These are phyloP conservation scores for Taphrina confusa DNA, from an alignment of 1,139 yeast genomes.

Conservation along the genomic window DNA sequence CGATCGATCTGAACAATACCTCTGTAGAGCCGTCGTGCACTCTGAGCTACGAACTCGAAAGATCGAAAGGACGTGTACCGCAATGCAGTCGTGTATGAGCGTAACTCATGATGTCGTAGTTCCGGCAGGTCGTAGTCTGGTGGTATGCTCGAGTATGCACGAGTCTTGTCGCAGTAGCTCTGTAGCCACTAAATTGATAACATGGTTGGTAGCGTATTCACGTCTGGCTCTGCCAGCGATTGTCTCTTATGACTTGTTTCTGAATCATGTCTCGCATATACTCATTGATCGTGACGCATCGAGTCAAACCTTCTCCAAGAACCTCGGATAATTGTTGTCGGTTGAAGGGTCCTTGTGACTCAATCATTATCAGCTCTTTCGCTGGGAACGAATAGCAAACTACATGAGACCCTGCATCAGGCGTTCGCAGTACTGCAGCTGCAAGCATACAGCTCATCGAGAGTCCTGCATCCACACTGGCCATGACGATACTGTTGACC, in stretches of 20 bases:
- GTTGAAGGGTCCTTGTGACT: conserved; percentile 12
- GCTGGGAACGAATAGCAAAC: conserved; percentile 25
- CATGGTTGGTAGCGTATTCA: too few species aligned
- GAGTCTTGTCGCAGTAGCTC: too few species aligned
- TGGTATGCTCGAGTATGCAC: too few species aligned
- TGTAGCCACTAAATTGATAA: too few species aligned
- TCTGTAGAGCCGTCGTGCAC: too few species aligned
- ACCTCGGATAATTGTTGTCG: background rate
- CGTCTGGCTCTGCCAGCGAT: conserved; percentile 15
- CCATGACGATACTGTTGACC: conserved; percentile 69
- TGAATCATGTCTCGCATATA: conserved; percentile 1
- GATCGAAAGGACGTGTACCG: too few species aligned
- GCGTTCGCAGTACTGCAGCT: background rate
- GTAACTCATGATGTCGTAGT: too few species aligned
- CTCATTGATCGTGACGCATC: background rate
- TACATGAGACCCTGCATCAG: conserved; percentile 1
- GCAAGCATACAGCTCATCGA: conserved; percentile 52
- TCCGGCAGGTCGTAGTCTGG: too few species aligned
- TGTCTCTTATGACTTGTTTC: conserved; percentile 1
- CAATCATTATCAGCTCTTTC: conserved; percentile 19
- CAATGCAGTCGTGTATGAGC: too few species aligned
- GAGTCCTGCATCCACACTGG: conserved; percentile 76
- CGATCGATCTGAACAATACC: too few species aligned
- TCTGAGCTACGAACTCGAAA: too few species aligned
- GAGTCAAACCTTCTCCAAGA: background rate